Evolutionary conservation across 2,329 filamentous ascomycete species (phyloP).

Genomic region (Xylariaceae sp.): DNA sequence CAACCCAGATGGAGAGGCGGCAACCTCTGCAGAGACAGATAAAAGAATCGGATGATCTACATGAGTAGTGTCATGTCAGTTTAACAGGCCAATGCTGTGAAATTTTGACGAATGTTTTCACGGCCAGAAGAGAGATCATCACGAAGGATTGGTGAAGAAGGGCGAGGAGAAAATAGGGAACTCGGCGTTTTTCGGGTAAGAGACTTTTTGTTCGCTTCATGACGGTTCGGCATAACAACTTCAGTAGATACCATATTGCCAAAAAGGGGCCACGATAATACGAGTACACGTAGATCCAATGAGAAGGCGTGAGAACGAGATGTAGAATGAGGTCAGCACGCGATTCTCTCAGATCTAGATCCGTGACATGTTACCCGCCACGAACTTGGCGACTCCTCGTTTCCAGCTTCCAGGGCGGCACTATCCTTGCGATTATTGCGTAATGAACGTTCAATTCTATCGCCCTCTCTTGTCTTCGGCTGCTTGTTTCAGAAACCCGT

Average conservation of each 20-base stretch:
- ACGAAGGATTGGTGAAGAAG: constrained; percentile 19
- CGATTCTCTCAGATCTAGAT: background rate
- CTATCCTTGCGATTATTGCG: background rate
- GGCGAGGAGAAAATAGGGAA: constrained; percentile 30
- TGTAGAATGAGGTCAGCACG: background rate
- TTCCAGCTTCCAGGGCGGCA: background rate
- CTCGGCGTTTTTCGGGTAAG: constrained; percentile 26
- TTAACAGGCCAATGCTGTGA: background rate
- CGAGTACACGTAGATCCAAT: constrained; percentile 10
- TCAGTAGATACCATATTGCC: constrained; percentile 21
- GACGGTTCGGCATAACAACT: constrained; percentile 10
- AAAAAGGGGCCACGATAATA: constrained; percentile 11
- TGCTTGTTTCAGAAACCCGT: background rate
- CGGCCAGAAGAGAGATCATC: background rate
- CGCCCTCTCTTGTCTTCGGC: too few relatives aligned
- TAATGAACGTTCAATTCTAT: background rate
- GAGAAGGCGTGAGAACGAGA: background rate
- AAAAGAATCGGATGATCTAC: constrained; percentile 39
- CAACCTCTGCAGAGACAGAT: constrained; percentile 49
- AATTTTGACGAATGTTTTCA: background rate
- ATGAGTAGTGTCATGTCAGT: background rate
- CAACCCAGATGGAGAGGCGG: constrained; percentile 60
- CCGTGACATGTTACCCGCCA: too few relatives aligned
- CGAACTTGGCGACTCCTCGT: background rate
- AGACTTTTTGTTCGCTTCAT: constrained; percentile 10